Evolutionary conservation across 2,329 filamentous ascomycete species (phyloP).

Genomic region (Pestalotiopsis sp.): DNA sequence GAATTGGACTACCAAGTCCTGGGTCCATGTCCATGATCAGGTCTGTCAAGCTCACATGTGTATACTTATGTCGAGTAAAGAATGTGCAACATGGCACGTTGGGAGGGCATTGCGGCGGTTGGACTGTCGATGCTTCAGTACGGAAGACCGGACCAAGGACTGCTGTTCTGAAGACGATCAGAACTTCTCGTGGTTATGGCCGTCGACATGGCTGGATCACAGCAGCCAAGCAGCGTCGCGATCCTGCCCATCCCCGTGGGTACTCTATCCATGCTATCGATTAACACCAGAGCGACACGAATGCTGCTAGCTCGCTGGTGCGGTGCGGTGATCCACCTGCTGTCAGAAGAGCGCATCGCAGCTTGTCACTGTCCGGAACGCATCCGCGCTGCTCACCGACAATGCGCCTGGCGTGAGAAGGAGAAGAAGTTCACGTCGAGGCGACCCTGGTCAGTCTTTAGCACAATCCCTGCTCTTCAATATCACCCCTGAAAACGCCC

Average conservation of each 20-base stretch:
- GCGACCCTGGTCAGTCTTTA: neutral
- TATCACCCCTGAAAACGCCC: neutral
- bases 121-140: neutral
- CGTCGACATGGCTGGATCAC: no score
- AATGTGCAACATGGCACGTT: neutral
- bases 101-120: neutral
- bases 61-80: neutral
- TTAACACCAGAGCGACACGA: neutral
- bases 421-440: neutral
- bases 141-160: neutral
- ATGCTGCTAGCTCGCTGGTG: neutral
- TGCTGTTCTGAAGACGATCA: no score
- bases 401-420: neutral
- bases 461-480: neutral
- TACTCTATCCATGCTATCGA: neutral
- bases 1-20: neutral
- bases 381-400: slow-evolving; percentile 1
- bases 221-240: no score
- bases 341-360: neutral
- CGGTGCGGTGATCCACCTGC: neutral
- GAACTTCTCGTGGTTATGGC: no score
- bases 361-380: slow-evolving; percentile 3
- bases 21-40: neutral
- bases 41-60: neutral
- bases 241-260: neutral